These are phyloP conservation scores for Penicillium paxilli DNA, from an alignment of 495 filamentous ascomycete genomes.

Conservation along the genomic window DNA sequence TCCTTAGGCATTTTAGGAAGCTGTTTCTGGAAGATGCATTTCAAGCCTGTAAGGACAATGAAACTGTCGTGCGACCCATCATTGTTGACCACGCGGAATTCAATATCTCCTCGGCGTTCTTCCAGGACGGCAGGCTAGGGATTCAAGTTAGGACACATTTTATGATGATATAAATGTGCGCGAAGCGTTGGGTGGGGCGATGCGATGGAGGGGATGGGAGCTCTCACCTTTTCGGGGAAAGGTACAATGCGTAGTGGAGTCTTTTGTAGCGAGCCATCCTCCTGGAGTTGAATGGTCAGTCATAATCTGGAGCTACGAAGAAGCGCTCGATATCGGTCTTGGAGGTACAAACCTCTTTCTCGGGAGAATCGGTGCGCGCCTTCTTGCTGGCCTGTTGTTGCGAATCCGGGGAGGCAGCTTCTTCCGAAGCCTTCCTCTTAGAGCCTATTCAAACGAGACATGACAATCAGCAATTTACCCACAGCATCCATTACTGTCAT, in stretches of 20 bases:
- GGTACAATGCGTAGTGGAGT: slow-evolving; percentile 59
- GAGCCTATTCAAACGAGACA: slow-evolving; percentile 43
- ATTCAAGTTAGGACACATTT: slow-evolving; percentile 3
- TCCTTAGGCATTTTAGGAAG: slow-evolving; percentile 99
- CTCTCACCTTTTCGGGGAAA: slow-evolving; percentile 78
- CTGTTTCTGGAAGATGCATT: slow-evolving; percentile 98
- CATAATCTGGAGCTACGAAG: background rate
- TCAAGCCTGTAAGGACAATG: slow-evolving; percentile 92
- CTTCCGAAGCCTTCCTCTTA: slow-evolving; percentile 79
- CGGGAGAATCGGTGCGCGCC: slow-evolving; percentile 59
- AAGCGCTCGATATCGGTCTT: background rate
- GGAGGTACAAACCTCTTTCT: slow-evolving; percentile 45
- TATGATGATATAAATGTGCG: background rate
- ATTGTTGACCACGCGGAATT: slow-evolving; percentile 98
- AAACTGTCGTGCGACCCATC: slow-evolving; percentile 84
- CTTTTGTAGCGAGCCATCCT: slow-evolving; percentile 35
- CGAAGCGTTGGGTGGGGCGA: background rate
- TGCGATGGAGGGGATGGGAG: background rate
- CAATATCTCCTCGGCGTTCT: slow-evolving; percentile 92
- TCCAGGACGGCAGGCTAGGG: slow-evolving; percentile 90
- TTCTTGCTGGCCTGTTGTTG: slow-evolving; percentile 52
- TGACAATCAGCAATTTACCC: background rate
- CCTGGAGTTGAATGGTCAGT: slow-evolving; percentile 11
- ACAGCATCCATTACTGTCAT: too few relatives aligned
- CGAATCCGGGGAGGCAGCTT: slow-evolving; percentile 59